phyloP scores from a whole-genome alignment of 2,329 filamentous ascomycete genomes.

The Paecilomyces niveus region DNA sequence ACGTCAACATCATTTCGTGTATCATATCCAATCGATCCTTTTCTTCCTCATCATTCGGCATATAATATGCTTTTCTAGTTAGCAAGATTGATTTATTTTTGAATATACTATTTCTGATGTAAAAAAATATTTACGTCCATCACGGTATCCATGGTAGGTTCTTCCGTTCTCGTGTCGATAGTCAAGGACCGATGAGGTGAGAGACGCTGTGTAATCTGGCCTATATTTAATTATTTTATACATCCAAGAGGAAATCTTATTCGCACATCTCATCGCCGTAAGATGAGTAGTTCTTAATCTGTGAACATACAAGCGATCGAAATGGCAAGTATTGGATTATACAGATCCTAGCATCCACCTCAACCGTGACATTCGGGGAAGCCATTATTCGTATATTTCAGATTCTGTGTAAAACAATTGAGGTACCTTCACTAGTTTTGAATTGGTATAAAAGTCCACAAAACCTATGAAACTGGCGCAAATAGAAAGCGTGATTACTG shows the following conservation, averaged over 20 bases:
- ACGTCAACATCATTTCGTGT: not conserved
- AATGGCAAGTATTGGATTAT: not conserved
- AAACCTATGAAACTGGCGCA: no score
- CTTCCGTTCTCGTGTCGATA: constrained; percentile 26
- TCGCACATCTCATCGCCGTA: constrained; percentile 2
- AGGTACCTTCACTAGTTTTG: no score
- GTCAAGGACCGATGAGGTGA: constrained; percentile 2
- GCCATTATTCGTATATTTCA: no score
- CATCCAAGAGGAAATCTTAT: not conserved
- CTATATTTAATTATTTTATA: not conserved
- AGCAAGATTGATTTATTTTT: not conserved
- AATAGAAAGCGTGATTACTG: no score
- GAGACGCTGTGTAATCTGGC: not conserved
- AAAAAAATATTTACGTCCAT: not conserved
- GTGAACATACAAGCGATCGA: not conserved
- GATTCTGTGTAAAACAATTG: no score
- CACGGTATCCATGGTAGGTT: constrained; percentile 24
- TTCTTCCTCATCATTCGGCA: constrained; percentile 6
- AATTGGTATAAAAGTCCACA: no score
- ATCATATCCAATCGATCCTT: constrained; percentile 3
- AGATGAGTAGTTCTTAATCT: not conserved
- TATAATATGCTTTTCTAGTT: not conserved
- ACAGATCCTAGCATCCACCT: not conserved
- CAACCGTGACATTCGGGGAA: not conserved
- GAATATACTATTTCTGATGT: not conserved